phyloP scores from a whole-genome alignment of 2,329 filamentous ascomycete species.

The Xylaria polymorpha region DNA sequence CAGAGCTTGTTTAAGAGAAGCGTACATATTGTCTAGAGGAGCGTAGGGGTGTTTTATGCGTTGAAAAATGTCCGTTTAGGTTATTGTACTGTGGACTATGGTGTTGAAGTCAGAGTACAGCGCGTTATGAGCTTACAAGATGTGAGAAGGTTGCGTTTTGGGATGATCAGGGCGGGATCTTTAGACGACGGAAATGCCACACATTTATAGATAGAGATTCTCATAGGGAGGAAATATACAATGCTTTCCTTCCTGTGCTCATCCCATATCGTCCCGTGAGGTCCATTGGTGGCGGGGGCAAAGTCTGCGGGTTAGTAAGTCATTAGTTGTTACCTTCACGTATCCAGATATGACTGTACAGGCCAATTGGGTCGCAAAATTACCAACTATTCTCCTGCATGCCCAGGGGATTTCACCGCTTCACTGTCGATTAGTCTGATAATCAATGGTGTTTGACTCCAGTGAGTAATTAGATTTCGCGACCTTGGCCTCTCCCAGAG shows the following conservation, averaged over 20 bases:
- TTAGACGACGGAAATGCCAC: background rate
- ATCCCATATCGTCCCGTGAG: background rate
- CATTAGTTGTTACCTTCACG: background rate
- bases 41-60: background rate
- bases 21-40: background rate
- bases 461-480: background rate
- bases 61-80: background rate
- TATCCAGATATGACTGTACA: background rate
- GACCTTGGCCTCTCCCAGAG: background rate
- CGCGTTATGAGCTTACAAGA: background rate
- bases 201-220: conserved; percentile 1
- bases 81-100: background rate
- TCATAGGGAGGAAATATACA: background rate
- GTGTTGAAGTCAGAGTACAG: background rate
- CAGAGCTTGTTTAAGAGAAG: background rate
- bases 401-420: background rate
- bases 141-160: background rate
- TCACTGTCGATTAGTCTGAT: background rate
- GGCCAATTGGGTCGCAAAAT: background rate
- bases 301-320: background rate
- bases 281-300: background rate
- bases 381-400: background rate
- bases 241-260: background rate
- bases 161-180: background rate
- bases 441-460: background rate